Percentiles rank a stretch among this genome's conserved stretches.
phyloP scores from a whole-genome alignment of 2,329 filamentous ascomycete species.

The Diaporthe sp. region DNA sequence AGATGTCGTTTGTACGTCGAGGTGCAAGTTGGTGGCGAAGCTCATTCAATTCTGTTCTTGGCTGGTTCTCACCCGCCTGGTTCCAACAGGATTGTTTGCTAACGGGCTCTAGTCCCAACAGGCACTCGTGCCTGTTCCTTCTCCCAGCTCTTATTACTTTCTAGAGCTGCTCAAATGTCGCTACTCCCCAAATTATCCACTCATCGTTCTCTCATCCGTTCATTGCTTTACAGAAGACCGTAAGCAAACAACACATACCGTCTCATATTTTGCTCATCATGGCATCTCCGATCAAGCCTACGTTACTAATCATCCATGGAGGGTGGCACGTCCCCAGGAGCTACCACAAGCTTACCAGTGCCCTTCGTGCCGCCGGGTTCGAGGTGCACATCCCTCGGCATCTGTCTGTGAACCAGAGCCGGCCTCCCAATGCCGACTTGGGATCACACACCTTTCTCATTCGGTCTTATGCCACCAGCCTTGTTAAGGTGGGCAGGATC shows the following conservation, averaged over 20 bases:
- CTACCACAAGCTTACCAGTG: conserved; percentile 37
- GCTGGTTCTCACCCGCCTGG: too few species aligned
- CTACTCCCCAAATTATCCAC: too few species aligned
- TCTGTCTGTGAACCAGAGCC: conserved; percentile 36
- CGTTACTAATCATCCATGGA: conserved; percentile 34
- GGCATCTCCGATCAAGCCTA: not conserved
- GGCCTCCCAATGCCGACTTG: conserved; percentile 40
- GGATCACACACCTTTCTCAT: conserved; percentile 37
- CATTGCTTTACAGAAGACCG: not conserved
- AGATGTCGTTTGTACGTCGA: too few species aligned
- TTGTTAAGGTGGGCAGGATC: conserved; percentile 37
- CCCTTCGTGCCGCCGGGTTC: conserved; percentile 36
- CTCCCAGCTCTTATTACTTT: too few species aligned
- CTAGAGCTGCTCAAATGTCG: too few species aligned
- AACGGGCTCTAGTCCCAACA: too few species aligned
- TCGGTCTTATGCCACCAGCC: conserved; percentile 37
- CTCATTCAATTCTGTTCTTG: too few species aligned
- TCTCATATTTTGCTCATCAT: not conserved
- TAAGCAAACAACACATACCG: not conserved
- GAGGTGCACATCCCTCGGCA: conserved; percentile 38
- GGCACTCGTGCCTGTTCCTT: too few species aligned
- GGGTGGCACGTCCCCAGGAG: conserved; percentile 36
- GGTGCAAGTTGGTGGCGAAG: too few species aligned
- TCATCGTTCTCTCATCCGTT: not conserved
- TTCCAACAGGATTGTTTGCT: too few species aligned